Conservation (phyloP, 2,329 filamentous ascomycete genomes). For the Cercospora sesami region DNA sequence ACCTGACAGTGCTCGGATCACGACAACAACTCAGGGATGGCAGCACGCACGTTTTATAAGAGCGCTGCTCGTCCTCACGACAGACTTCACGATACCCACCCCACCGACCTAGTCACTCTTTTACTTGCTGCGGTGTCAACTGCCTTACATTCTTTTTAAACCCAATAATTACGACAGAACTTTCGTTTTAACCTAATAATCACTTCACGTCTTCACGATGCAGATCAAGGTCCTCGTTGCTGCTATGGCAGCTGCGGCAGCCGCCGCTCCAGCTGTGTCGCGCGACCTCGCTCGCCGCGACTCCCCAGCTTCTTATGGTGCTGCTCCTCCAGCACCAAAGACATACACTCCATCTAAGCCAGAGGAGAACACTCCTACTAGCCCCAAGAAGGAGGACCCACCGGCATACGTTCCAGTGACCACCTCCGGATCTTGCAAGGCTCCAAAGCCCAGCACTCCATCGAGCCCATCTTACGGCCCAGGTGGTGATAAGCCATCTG, state of each 20-base stretch:
- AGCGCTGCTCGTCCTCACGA: neutral
- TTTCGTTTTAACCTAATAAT: slow-evolving; percentile 4
- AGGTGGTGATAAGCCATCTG: neutral
- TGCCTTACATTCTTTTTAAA: slow-evolving; percentile 2
- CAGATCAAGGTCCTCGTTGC: slow-evolving; percentile 2
- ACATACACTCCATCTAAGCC: neutral
- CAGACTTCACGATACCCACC: neutral
- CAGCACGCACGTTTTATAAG: neutral
- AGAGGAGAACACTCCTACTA: neutral
- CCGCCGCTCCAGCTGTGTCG: neutral
- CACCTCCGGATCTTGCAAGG: neutral
- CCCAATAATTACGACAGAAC: slow-evolving; percentile 1
- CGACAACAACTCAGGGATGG: slow-evolving; percentile 4
- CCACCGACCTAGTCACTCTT: slow-evolving; percentile 4
- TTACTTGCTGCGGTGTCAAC: slow-evolving; percentile 1
- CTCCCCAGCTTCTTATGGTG: neutral
- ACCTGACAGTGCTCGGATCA: neutral
- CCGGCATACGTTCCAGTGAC: neutral
- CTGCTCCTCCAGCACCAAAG: neutral
- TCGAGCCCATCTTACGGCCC: neutral
- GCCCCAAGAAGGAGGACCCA: neutral
- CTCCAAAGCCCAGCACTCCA: neutral
- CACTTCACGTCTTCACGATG: slow-evolving; percentile 1
- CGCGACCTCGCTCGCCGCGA: neutral
- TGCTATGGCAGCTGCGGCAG: slow-evolving; percentile 2